phyloP scores from a whole-genome alignment of 805 yeast genomes.

The Kodamaea laetipori region DNA sequence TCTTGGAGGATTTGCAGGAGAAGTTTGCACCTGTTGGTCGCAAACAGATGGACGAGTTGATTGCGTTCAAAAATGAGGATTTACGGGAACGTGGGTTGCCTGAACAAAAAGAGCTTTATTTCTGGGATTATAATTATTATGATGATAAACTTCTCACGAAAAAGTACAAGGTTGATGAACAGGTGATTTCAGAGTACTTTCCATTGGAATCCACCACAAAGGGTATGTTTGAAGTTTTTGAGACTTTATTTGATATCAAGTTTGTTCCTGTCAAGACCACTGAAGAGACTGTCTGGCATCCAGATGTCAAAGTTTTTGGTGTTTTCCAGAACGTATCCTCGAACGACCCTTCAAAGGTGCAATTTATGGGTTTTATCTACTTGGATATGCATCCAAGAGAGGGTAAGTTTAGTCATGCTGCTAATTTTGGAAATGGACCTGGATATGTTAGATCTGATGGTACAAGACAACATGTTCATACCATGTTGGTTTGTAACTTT shows the following conservation, averaged over 20 bases:
- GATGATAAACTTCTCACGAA: constrained; percentile 65
- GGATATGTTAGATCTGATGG: constrained; percentile 56
- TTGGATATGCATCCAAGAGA: constrained; percentile 84
- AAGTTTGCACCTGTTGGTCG: constrained; percentile 63
- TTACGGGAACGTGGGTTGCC: constrained; percentile 46
- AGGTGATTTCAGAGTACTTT: constrained; percentile 73
- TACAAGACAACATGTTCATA: constrained; percentile 60
- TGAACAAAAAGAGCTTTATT: constrained; percentile 44
- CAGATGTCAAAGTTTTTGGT: constrained; percentile 71
- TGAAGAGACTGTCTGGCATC: constrained; percentile 63
- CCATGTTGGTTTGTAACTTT: constrained; percentile 83
- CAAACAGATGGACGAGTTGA: constrained; percentile 52
- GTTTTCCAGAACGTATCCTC: constrained; percentile 60
- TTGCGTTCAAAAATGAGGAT: constrained; percentile 56
- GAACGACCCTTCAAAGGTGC: constrained; percentile 16
- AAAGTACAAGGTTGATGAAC: constrained; percentile 71
- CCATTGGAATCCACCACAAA: constrained; percentile 68
- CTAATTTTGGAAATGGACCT: constrained; percentile 69
- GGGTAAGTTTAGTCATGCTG: constrained; percentile 89
- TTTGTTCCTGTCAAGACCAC: constrained; percentile 54
- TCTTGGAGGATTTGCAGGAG: constrained; percentile 60
- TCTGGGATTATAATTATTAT: constrained; percentile 77
- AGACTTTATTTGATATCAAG: constrained; percentile 65
- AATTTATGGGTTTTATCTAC: constrained; percentile 75
- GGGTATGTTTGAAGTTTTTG: constrained; percentile 73